phyloP scores from a whole-genome alignment of 83 land plant species.

The Larix sibirica region DNA sequence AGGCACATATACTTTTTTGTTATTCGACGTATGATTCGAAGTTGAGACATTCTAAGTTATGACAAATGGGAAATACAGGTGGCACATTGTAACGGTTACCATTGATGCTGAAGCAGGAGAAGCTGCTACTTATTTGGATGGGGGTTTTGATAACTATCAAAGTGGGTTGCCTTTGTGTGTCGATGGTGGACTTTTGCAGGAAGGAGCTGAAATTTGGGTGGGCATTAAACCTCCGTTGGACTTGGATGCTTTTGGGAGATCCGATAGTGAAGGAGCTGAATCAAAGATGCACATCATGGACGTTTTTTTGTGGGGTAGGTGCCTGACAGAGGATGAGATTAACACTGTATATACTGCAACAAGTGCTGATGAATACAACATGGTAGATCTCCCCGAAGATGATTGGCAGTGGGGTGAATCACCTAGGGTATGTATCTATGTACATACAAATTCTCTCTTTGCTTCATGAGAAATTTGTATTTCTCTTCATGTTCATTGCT shows the following conservation, averaged over 20 bases:
- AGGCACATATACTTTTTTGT: background rate
- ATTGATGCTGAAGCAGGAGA: slow-evolving; percentile 95
- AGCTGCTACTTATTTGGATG: slow-evolving; percentile 89
- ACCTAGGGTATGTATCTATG: slow-evolving; percentile 66
- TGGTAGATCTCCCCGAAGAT: slow-evolving; percentile 73
- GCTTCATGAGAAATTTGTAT: background rate
- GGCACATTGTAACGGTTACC: slow-evolving; percentile 96
- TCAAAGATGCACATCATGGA: slow-evolving; percentile 99
- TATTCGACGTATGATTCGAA: background rate
- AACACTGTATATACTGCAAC: slow-evolving; percentile 66
- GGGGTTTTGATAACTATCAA: slow-evolving; percentile 81
- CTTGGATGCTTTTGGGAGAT: slow-evolving; percentile 98
- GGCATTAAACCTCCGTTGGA: slow-evolving; percentile 93
- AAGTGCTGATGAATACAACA: slow-evolving; percentile 51
- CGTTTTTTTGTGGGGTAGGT: slow-evolving; percentile 96
- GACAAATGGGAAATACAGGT: slow-evolving; percentile 47
- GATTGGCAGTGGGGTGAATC: slow-evolving; percentile 90
- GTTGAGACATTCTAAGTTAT: background rate
- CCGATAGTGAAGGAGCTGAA: slow-evolving; percentile 98
- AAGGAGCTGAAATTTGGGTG: slow-evolving; percentile 91
- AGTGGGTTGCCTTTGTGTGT: slow-evolving; percentile 67
- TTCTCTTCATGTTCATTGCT: background rate
- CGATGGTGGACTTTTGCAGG: slow-evolving; percentile 76
- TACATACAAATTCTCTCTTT: background rate
- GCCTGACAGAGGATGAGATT: slow-evolving; percentile 93